Conservation (phyloP, 805 yeast species). For the Yarrowia sp. region DNA sequence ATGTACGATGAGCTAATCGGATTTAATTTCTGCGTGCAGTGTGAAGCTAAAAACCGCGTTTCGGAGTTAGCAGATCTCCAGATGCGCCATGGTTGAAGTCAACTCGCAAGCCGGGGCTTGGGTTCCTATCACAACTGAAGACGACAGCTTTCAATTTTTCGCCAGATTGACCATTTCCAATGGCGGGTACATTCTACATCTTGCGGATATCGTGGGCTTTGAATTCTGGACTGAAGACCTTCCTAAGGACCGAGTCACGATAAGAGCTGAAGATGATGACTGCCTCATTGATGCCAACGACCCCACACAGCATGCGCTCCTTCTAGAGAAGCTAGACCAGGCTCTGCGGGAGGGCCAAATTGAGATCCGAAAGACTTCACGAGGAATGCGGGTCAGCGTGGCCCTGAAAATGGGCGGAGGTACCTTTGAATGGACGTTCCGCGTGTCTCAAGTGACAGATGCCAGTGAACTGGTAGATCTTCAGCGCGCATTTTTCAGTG, state of each 20-base stretch:
- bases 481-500: neutral
- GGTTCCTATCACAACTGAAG: neutral
- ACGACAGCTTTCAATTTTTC: neutral
- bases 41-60: conserved; percentile 6
- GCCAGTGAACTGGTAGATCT: neutral
- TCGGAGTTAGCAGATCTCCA: neutral
- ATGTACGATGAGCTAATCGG: conserved; percentile 16
- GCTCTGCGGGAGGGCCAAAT: neutral
- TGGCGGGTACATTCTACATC: neutral
- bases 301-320: neutral
- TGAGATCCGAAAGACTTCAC: neutral
- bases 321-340: neutral
- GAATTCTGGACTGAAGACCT: neutral
- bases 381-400: neutral
- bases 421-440: neutral
- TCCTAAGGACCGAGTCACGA: neutral
- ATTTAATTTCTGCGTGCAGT: neutral
- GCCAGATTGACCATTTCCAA: neutral
- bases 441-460: neutral
- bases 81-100: neutral
- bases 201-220: neutral
- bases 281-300: conserved; percentile 22
- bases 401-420: neutral
- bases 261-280: conserved; percentile 22
- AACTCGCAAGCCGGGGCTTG: neutral